Base-by-base conservation (phyloP, 1,284 basidiomycete genomes). In the Ganoderma sinense region DNA sequence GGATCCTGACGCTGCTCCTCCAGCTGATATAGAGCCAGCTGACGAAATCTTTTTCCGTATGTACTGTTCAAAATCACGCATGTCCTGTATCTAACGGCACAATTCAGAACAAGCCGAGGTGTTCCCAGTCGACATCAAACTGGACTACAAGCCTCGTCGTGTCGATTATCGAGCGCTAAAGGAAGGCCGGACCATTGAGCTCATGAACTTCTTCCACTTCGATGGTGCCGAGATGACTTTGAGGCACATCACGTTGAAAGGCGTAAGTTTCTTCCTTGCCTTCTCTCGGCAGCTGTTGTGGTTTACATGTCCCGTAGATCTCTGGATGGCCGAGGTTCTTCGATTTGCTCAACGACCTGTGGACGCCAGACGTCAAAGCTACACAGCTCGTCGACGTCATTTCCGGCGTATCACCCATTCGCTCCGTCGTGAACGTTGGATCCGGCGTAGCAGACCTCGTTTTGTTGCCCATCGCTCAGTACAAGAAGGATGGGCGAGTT, bases 171-270 rank as follows among this genome's bases (percentile, higher is more conserved):
- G 90, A 69, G 97, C 97, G n/a, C 84, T 99, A 62, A 88, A 92
- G 20, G 93, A 97, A 75, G 98, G 98, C 16, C 90, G 88, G 79
- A 97, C 96, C 0, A 97, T 98, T 71, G 98, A 99, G 79, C 83
- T 99, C 68, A 99, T 99, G 97, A 99, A 99, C 80, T 99, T 99
- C 80, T 99, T 99, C 91, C 97, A 99, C 81, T 99, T 99, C 76
- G 97, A 99, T 76, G 97, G 96, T 0, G 94, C 97, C 2, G 97
- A 98, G 81, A 99, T 99, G 96, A 97, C 96, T 0, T 82, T 99
- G 64, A 88, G 97, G 64, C 97, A 98, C 78, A 92, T 99, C 70
- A 97, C 95, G 18, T 80, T 99, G 31, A 91, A 93, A 65, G 98
- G 97, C 20, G 95, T 97, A 81, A 78, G 94, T 86, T 18, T 1